Conservation (phyloP, 768 basidiomycete species). For the Pleurotus tuoliensis region DNA sequence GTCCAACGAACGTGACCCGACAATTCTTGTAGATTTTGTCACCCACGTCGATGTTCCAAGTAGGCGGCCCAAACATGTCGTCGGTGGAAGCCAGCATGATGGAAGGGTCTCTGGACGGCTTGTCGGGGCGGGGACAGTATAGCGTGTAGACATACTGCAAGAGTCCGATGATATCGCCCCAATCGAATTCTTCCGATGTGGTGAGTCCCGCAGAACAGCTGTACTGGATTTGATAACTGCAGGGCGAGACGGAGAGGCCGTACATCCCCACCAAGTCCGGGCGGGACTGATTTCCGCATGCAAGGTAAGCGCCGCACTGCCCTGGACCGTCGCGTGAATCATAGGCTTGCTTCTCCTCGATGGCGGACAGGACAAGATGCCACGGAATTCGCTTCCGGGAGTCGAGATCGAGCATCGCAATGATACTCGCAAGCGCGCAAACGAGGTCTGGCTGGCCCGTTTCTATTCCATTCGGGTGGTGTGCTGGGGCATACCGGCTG, state of each 20-base stretch:
- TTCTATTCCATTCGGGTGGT: no score
- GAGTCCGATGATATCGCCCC: neutral
- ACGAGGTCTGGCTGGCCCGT: no score
- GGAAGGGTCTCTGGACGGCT: neutral
- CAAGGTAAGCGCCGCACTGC: constrained; percentile 5
- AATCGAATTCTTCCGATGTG: no score
- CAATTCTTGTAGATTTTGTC: neutral
- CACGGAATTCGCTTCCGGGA: no score
- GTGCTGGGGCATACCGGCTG: no score
- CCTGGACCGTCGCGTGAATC: neutral
- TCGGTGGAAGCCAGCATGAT: constrained; percentile 1
- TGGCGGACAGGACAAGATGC: no score
- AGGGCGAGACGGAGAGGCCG: neutral
- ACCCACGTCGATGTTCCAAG: constrained; percentile 5
- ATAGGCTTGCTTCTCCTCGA: no score
- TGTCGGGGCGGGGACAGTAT: constrained; percentile 3
- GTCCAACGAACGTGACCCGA: constrained; percentile 6
- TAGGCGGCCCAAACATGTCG: neutral
- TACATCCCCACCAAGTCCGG: constrained; percentile 7
- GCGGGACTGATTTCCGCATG: constrained; percentile 8
- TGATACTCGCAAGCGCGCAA: no score
- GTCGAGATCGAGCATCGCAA: no score
- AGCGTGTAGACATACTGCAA: constrained; percentile 4
- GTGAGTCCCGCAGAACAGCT: no score
- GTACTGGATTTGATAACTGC: no score